A percentile compares a stretch with the other conserved stretches of the same genome.
These are phyloP conservation scores for Yamadazyma epiphylla DNA, from an alignment of 1,139 yeast species.

Conservation along the genomic window DNA sequence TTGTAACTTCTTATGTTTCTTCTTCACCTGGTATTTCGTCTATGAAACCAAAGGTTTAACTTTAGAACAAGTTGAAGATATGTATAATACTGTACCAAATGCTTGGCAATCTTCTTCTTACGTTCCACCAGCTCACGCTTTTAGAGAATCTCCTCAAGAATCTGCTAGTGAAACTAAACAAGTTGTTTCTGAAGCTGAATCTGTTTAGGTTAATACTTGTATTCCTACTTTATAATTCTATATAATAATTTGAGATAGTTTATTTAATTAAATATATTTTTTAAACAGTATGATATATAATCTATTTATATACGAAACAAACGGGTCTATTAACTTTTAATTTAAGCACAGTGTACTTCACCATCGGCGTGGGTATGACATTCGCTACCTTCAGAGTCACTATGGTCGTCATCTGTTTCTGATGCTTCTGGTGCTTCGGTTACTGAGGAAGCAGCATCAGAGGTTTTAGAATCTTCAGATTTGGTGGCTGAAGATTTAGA, in stretches of 20 bases:
- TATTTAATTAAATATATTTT: too few relatives aligned
- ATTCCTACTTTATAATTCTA: too few relatives aligned
- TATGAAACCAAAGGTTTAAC: conserved; percentile 65
- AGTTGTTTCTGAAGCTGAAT: conserved; percentile 4
- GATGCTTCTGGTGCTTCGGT: conserved; percentile 2
- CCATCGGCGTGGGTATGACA: conserved; percentile 20
- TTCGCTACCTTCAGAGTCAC: conserved; percentile 6
- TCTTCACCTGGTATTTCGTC: conserved; percentile 53
- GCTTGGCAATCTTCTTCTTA: conserved; percentile 32
- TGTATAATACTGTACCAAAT: conserved; percentile 47
- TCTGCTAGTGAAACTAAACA: conserved; percentile 5
- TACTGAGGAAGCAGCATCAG: conserved; percentile 2
- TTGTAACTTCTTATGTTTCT: conserved; percentile 52
- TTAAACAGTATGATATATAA: too few relatives aligned
- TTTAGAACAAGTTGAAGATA: conserved; percentile 64
- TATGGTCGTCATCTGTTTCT: conserved; percentile 1
- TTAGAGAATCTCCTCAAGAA: conserved; percentile 12
- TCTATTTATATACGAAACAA: too few relatives aligned
- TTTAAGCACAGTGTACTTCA: conserved; percentile 15
- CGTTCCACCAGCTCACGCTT: conserved; percentile 33
- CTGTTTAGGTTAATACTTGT: too few relatives aligned
- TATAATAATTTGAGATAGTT: too few relatives aligned
- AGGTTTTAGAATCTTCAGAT: conserved; percentile 2
- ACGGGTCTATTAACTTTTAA: too few relatives aligned
- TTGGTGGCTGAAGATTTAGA: conserved; percentile 1